A percentile compares a stretch with the other conserved stretches of the same genome.
phyloP scores from a whole-genome alignment of 768 basidiomycete genomes.

The Naematelia aurantialba region DNA sequence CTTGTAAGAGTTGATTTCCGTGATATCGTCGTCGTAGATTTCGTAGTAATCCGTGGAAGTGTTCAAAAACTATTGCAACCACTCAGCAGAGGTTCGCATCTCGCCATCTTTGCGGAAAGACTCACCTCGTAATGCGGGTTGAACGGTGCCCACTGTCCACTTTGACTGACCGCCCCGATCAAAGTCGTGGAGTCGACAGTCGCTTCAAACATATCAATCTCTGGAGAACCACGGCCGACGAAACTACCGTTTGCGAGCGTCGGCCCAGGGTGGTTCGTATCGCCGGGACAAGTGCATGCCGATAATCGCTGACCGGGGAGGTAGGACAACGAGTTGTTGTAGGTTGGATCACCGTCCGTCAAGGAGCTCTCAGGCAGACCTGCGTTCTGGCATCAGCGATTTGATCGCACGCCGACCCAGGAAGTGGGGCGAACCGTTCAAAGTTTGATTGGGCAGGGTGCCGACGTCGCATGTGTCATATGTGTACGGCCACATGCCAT shows the following conservation, averaged over 20 bases:
- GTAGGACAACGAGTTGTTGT: constrained; percentile 64
- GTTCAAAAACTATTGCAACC: constrained; percentile 50
- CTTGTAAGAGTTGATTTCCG: constrained; percentile 35
- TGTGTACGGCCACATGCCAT: constrained; percentile 51
- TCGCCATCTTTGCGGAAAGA: not conserved
- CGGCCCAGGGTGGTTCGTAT: constrained; percentile 79
- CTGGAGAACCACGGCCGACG: constrained; percentile 76
- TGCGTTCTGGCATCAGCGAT: not conserved
- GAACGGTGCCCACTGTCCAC: constrained; percentile 69
- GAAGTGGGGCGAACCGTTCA: constrained; percentile 52
- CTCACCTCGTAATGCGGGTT: constrained; percentile 61
- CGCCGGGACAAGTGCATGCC: constrained; percentile 79
- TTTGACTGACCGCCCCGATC: constrained; percentile 71
- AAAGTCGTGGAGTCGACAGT: constrained; percentile 50
- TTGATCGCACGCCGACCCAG: not conserved
- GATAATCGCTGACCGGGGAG: constrained; percentile 84
- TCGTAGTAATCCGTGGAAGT: constrained; percentile 59
- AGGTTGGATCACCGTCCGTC: constrained; percentile 59
- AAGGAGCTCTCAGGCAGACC: constrained; percentile 51
- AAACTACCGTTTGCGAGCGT: constrained; percentile 70
- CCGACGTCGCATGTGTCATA: constrained; percentile 76
- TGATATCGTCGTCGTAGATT: constrained; percentile 54
- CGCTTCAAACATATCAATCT: constrained; percentile 88
- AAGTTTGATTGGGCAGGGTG: constrained; percentile 76
- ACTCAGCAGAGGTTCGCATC: not conserved